These are phyloP conservation scores for Ophidiomyces ophidiicola DNA, from an alignment of 2,329 filamentous ascomycete genomes.

Conservation along the genomic window DNA sequence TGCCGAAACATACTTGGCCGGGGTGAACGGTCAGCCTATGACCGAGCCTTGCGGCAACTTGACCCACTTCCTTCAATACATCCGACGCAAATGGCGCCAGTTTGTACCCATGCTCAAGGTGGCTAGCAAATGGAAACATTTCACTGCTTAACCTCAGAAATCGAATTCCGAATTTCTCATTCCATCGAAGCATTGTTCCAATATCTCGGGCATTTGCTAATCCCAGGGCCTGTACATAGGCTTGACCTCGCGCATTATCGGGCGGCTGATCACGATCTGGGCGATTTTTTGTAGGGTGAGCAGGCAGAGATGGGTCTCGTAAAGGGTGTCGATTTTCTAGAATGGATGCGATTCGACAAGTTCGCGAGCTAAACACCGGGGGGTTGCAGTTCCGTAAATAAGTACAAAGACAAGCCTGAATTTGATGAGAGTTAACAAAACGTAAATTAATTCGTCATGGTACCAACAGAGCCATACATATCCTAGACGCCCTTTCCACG, in stretches of 20 bases:
- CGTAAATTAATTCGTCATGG: not conserved
- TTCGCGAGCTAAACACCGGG: constrained; percentile 79
- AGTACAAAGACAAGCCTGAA: constrained; percentile 75
- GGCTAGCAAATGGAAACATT: constrained; percentile 94
- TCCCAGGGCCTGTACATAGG: constrained; percentile 64
- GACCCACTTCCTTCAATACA: constrained; percentile 62
- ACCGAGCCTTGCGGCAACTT: constrained; percentile 61
- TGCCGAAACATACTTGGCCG: constrained; percentile 45
- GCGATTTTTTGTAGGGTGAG: constrained; percentile 74
- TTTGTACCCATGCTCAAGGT: constrained; percentile 74
- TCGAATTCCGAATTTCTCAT: constrained; percentile 79
- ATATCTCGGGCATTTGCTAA: constrained; percentile 71
- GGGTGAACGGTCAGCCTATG: constrained; percentile 85
- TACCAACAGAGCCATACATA: constrained; percentile 50
- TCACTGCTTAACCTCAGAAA: constrained; percentile 89
- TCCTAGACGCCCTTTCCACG: constrained; percentile 79
- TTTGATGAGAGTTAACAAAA: not conserved
- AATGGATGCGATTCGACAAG: constrained; percentile 82
- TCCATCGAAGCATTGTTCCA: constrained; percentile 78
- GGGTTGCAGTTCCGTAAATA: constrained; percentile 73
- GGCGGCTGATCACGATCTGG: constrained; percentile 62
- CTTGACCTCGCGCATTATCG: constrained; percentile 53
- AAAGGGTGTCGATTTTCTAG: constrained; percentile 78
- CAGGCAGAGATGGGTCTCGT: constrained; percentile 58
- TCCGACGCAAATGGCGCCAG: constrained; percentile 72